These are phyloP conservation scores for Bruguiera hainesii DNA, from an alignment of 441 rosid genomes.

Conservation along the genomic window DNA sequence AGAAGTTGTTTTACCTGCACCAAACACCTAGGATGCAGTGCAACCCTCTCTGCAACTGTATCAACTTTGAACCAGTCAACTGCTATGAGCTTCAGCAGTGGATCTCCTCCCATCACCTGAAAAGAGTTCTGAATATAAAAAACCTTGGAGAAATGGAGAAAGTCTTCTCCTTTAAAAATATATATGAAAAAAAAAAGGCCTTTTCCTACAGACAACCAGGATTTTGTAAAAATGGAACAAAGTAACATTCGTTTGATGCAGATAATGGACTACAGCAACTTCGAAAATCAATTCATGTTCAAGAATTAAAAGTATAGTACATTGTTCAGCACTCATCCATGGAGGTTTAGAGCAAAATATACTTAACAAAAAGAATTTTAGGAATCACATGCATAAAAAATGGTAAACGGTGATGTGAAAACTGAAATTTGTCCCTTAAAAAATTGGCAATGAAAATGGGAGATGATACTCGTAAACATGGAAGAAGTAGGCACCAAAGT, in stretches of 20 bases:
- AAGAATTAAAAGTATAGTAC: too few species aligned
- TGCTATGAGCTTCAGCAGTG: slow-evolving; percentile 86
- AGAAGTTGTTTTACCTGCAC: slow-evolving; percentile 62
- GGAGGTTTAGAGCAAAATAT: too few species aligned
- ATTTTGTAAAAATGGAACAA: background rate
- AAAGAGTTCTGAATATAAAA: background rate
- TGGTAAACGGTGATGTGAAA: too few species aligned
- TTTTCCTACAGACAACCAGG: background rate
- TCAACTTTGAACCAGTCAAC: slow-evolving; percentile 97
- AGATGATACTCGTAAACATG: too few species aligned
- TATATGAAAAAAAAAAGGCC: too few species aligned
- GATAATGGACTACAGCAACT: background rate
- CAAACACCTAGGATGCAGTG: slow-evolving; percentile 78
- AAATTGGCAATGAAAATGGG: too few species aligned
- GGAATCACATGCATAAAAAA: too few species aligned
- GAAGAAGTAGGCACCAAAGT: too few species aligned
- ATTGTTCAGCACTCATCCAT: too few species aligned
- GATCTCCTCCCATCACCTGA: slow-evolving; percentile 90
- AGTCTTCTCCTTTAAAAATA: background rate
- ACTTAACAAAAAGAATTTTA: too few species aligned
- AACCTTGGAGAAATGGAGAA: background rate
- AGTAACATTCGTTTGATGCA: background rate
- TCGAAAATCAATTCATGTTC: background rate
- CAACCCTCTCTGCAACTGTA: slow-evolving; percentile 53
- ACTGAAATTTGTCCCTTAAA: too few species aligned